Evolutionary conservation across 1,284 basidiomycete genomes (phyloP), one percentile per base, ranked within the genome.

Genomic region (Pseudozyma sp.): DNA sequence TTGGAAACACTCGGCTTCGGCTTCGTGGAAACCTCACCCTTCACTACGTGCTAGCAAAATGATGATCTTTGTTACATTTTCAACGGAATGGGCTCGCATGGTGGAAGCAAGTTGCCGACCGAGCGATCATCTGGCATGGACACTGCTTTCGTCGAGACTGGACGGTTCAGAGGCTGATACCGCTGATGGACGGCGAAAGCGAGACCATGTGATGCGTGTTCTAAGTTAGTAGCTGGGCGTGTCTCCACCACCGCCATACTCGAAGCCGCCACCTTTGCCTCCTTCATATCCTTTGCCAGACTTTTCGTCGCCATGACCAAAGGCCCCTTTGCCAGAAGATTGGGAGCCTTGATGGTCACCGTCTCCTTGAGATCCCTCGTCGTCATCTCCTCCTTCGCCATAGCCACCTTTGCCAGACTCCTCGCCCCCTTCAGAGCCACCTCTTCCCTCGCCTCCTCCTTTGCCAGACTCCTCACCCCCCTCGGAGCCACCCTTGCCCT

Each of bases 211-310:
- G 24, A 24, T 24, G 24, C 24, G 24, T 24, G 4, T 24, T 24
- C 24, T 24, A 24, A 24, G 2, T 19, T 46, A 54, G 53, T 37
- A 54, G 44, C 53, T 54, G 24, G 53, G 43, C 43, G 11, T 31
- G 44, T 56, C 61, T 33, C 49, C 62, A 31, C 61, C 43, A 14
- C 54, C 54, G 37, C 62, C 54, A 43, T 54, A 37, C 33, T 54
- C 29, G 34, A 46, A 31, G 34, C 42, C n/a, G 31, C 33, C 48
- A 13, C 19, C 7, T 29, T 60, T 52, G 35, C 39, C 39, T 34
- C 44, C 40, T 7, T 33, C 46, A 17, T 19, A 19, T 19, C 34
- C 43, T 17, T 50, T 52, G 14, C 17, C 42, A 14, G 29, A 19
- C 1, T 29, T 24, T 29, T 55, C 37, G 45, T 40, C 44, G 9